Conservation (phyloP, 169 alveolate species). For the Eimeria sp. region DNA sequence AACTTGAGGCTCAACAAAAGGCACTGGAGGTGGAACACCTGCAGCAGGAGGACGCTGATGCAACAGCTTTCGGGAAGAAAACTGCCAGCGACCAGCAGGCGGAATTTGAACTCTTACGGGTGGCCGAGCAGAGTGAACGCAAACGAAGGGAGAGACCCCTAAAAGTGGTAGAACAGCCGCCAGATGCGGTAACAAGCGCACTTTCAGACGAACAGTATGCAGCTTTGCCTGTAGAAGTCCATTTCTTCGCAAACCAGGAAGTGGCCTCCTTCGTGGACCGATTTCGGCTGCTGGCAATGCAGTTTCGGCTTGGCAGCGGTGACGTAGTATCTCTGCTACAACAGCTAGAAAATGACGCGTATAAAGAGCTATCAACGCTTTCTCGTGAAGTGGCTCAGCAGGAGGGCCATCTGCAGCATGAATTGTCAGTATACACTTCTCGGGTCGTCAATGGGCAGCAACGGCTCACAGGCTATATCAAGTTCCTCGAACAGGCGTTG, state of each 20-base stretch:
- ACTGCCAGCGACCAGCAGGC: slow-evolving; percentile 68
- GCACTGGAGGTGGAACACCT: slow-evolving; percentile 17
- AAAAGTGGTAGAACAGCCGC: slow-evolving; percentile 59
- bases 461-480: slow-evolving; percentile 64
- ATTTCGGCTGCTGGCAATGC: slow-evolving; percentile 57
- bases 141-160: slow-evolving; percentile 41
- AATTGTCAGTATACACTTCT: slow-evolving; percentile 67
- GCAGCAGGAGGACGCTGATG: slow-evolving; percentile 37
- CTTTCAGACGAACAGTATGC: slow-evolving; percentile 74
- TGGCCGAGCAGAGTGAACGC: slow-evolving; percentile 16
- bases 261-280: slow-evolving; percentile 67
- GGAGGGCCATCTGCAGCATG: slow-evolving; percentile 72
- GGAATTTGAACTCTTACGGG: slow-evolving; percentile 19
- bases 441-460: slow-evolving; percentile 34
- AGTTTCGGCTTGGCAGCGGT: slow-evolving; percentile 59
- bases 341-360: slow-evolving; percentile 57
- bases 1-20: not conserved
- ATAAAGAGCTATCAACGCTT: slow-evolving; percentile 54
- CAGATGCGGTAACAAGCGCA: slow-evolving; percentile 69
- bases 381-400: slow-evolving; percentile 78
- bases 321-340: slow-evolving; percentile 67
- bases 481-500: slow-evolving; percentile 75
- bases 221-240: slow-evolving; percentile 51
- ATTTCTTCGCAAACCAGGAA: slow-evolving; percentile 48
- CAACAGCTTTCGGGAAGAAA: slow-evolving; percentile 35